A percentile compares a stretch with the other conserved stretches of the same genome.
Evolutionary conservation across 1,139 yeast genomes (phyloP).

Genomic region (Hyphopichia fennica): DNA sequence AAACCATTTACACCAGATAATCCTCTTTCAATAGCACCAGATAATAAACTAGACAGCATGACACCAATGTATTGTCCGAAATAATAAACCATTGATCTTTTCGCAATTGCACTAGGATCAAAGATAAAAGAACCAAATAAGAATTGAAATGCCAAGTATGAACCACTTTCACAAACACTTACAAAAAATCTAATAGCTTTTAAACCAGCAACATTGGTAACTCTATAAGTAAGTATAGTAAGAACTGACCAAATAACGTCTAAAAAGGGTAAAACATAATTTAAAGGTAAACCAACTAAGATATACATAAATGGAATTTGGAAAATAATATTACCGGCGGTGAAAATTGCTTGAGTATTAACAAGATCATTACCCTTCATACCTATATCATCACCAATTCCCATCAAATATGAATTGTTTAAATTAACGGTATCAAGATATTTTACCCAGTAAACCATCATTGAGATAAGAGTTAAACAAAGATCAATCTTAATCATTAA

Average conservation of each 20-base stretch:
- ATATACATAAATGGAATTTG: conserved; percentile 38
- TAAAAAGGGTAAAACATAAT: conserved; percentile 54
- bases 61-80: conserved; percentile 63
- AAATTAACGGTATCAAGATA: conserved; percentile 26
- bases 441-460: conserved; percentile 71
- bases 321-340: conserved; percentile 49
- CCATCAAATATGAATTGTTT: conserved; percentile 58
- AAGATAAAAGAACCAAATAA: conserved; percentile 50
- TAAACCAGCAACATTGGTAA: conserved; percentile 46
- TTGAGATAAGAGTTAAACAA: conserved; percentile 56
- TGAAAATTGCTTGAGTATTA: conserved; percentile 50
- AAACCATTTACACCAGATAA: conserved; percentile 51
- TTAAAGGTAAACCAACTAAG: conserved; percentile 51
- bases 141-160: conserved; percentile 60
- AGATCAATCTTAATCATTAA: conserved; percentile 63
- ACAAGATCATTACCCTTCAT: conserved; percentile 59
- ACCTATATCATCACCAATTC: conserved; percentile 52
- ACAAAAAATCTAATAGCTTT: conserved; percentile 60
- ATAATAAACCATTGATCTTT: conserved; percentile 63
- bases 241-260: conserved; percentile 69
- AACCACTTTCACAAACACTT: conserved; percentile 63
- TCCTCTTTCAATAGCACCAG: conserved; percentile 54
- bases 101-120: conserved; percentile 52
- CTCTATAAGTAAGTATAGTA: conserved; percentile 55
- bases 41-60: conserved; percentile 58